These are phyloP conservation scores for Sugiyamaella lignohabitans DNA, from an alignment of 805 yeast genomes.

Conservation along the genomic window DNA sequence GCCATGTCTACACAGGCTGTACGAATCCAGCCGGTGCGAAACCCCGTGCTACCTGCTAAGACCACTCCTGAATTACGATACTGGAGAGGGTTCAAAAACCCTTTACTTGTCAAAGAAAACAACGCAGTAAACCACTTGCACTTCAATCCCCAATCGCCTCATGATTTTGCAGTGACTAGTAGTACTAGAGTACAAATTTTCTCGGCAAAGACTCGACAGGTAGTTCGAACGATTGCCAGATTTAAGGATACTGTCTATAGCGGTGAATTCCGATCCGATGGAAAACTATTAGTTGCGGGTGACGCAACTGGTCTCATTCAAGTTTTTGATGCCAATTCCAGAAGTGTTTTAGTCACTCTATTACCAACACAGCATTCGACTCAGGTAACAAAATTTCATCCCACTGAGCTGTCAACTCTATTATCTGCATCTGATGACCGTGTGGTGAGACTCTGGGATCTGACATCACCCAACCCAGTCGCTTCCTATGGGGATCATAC, in stretches of 20 bases:
- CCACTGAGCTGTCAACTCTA: slow-evolving; percentile 62
- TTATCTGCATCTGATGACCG: slow-evolving; percentile 91
- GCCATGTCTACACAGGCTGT: slow-evolving; percentile 68
- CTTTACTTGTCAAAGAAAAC: slow-evolving; percentile 88
- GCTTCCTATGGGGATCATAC: slow-evolving; percentile 65
- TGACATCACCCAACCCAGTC: slow-evolving; percentile 73
- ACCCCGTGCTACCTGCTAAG: slow-evolving; percentile 72
- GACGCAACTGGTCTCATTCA: slow-evolving; percentile 94
- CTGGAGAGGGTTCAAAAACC: slow-evolving; percentile 82
- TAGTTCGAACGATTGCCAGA: slow-evolving; percentile 73
- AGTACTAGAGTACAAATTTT: slow-evolving; percentile 88
- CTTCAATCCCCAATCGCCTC: slow-evolving; percentile 79
- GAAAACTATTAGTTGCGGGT: slow-evolving; percentile 85
- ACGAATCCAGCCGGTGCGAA: slow-evolving; percentile 57
- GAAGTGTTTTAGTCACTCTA: slow-evolving; percentile 71
- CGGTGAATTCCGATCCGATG: slow-evolving; percentile 88
- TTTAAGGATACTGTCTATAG: slow-evolving; percentile 89
- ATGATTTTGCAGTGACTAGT: slow-evolving; percentile 89
- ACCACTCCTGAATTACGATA: slow-evolving; percentile 90
- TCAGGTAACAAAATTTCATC: slow-evolving; percentile 90
- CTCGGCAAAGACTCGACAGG: slow-evolving; percentile 91
- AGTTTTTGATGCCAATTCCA: slow-evolving; percentile 76
- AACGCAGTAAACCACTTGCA: slow-evolving; percentile 83
- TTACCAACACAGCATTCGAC: slow-evolving; percentile 83
- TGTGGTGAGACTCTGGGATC: slow-evolving; percentile 80